phyloP scores from a whole-genome alignment of 208 protist species.

The Acanthamoeba castellanii region DNA sequence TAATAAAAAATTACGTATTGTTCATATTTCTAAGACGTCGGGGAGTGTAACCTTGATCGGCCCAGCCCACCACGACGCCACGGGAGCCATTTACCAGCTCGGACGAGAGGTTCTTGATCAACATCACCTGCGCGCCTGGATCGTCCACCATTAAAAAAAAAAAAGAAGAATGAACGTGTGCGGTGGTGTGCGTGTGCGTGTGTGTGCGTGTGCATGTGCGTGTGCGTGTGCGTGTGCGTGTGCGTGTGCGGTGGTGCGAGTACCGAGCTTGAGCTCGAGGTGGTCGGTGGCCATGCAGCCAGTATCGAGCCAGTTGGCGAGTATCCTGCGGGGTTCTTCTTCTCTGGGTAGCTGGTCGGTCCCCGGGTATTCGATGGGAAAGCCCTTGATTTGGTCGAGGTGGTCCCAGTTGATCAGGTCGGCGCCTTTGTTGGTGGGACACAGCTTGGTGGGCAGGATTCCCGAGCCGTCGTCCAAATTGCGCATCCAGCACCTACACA shows the following conservation, averaged over 20 bases:
- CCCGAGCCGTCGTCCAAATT: background rate
- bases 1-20: background rate
- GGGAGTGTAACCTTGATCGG: no score
- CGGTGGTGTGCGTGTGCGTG: background rate
- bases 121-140: conserved; percentile 86
- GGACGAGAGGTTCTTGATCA: conserved; percentile 83
- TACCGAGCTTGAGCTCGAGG: conserved; percentile 78
- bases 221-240: background rate
- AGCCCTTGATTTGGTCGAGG: conserved; percentile 4
- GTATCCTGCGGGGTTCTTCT: background rate
- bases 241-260: background rate
- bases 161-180: no score
- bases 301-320: background rate
- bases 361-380: background rate
- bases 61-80: conserved; percentile 77
- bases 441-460: background rate
- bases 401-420: background rate
- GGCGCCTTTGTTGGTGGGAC: conserved; percentile 5
- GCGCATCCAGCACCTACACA: background rate
- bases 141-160: no score
- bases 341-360: background rate
- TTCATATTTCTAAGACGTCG: no score
- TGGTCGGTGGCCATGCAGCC: background rate
- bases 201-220: no score
- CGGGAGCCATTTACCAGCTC: conserved; percentile 84